Evolutionary conservation across 805 yeast genomes (phyloP).

Genomic region (Candida nitratophila): DNA sequence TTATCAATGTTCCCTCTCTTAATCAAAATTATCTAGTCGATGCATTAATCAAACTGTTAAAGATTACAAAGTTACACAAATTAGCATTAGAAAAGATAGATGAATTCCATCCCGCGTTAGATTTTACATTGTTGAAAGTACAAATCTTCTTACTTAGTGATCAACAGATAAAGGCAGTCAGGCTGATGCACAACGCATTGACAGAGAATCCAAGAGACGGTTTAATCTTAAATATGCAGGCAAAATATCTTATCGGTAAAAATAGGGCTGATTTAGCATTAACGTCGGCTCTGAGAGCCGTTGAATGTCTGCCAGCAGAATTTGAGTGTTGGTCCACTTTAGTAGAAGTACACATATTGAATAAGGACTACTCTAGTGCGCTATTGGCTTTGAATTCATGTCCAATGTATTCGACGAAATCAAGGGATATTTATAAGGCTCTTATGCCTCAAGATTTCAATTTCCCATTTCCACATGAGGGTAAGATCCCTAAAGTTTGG

Average conservation of each 20-base stretch:
- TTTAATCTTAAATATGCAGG: slow-evolving; percentile 52
- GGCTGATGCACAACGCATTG: slow-evolving; percentile 33
- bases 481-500: slow-evolving; percentile 46
- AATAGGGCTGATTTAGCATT: slow-evolving; percentile 49
- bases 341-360: slow-evolving; percentile 51
- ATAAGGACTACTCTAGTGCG: slow-evolving; percentile 51
- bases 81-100: slow-evolving; percentile 34
- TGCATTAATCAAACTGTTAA: slow-evolving; percentile 34
- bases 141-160: slow-evolving; percentile 32
- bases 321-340: slow-evolving; percentile 66
- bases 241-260: slow-evolving; percentile 53
- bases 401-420: slow-evolving; percentile 53
- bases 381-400: slow-evolving; percentile 64
- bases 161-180: slow-evolving; percentile 42
- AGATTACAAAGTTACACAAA: slow-evolving; percentile 30
- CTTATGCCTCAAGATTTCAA: slow-evolving; percentile 36
- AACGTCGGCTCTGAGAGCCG: slow-evolving; percentile 50
- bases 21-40: slow-evolving; percentile 49
- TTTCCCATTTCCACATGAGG: slow-evolving; percentile 48
- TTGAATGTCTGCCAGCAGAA: slow-evolving; percentile 67
- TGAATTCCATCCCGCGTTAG: slow-evolving; percentile 7
- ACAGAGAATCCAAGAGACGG: slow-evolving; percentile 46
- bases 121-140: slow-evolving; percentile 32
- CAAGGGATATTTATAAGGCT: slow-evolving; percentile 37
- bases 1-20: slow-evolving; percentile 26